phyloP scores from a whole-genome alignment of 257 asterid species.

The Voacanga thouarsii region DNA sequence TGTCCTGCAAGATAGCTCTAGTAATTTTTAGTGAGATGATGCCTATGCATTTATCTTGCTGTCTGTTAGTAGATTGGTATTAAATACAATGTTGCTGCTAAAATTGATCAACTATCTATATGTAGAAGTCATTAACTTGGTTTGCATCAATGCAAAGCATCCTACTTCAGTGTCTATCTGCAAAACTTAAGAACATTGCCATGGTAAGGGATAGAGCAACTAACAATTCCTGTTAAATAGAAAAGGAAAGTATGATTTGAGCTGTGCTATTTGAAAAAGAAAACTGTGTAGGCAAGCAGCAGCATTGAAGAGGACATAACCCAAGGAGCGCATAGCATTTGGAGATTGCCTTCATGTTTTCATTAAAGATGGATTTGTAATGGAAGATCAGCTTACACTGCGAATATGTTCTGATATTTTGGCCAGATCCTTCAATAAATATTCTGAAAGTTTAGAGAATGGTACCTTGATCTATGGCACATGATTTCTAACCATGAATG shows the following conservation, averaged over 20 bases:
- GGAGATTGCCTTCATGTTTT: not conserved
- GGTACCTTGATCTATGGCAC: not conserved
- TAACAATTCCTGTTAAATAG: not conserved
- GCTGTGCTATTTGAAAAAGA: not conserved
- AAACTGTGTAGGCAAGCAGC: not conserved
- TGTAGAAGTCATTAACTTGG: not conserved
- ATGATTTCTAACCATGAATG: not conserved
- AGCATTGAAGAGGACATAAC: not conserved
- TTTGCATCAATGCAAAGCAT: not conserved
- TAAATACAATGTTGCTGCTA: not conserved
- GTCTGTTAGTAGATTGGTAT: not conserved
- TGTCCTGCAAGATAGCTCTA: not conserved
- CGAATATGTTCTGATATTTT: too few species aligned
- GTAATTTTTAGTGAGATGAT: not conserved
- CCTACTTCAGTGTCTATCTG: not conserved
- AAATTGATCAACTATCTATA: not conserved
- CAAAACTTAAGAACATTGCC: not conserved
- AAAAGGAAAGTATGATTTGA: not conserved
- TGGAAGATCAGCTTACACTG: not conserved
- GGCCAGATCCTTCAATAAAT: not conserved
- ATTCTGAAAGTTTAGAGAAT: not conserved
- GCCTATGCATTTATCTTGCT: not conserved
- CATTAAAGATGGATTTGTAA: not conserved
- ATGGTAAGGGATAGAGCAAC: not conserved
- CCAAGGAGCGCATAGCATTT: not conserved